A percentile compares a stretch with the other conserved stretches of the same genome.
These are phyloP conservation scores for Ambrosiella xylebori DNA, from an alignment of 2,329 filamentous ascomycete species.

Conservation along the genomic window DNA sequence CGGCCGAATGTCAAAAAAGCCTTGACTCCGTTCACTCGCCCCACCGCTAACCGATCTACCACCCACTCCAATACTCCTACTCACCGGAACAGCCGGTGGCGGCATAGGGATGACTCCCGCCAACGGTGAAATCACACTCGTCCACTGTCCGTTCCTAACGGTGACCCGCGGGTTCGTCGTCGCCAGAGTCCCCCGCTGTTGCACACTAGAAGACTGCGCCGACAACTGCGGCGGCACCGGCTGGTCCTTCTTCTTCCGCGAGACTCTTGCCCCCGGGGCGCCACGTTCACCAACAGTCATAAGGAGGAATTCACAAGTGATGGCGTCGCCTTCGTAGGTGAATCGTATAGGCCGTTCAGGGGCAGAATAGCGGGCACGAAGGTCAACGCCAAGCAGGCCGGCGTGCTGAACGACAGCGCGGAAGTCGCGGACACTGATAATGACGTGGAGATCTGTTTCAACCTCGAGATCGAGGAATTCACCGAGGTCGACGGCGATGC, in stretches of 20 bases:
- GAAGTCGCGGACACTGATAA: conserved; percentile 71
- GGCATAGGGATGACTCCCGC: background rate
- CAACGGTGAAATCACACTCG: background rate
- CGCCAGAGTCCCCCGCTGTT: background rate
- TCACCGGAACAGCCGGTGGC: background rate
- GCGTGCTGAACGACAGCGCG: conserved; percentile 63
- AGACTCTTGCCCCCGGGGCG: conserved; percentile 27
- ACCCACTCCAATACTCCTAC: background rate
- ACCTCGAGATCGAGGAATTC: conserved; percentile 63
- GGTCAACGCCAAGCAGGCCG: conserved; percentile 46
- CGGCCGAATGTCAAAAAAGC: conserved; percentile 29
- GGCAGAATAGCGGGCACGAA: conserved; percentile 52
- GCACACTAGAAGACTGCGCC: background rate
- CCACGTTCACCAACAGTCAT: conserved; percentile 61
- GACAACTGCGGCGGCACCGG: conserved; percentile 15
- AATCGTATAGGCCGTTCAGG: conserved; percentile 58
- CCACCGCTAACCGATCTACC: background rate
- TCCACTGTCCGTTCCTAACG: background rate
- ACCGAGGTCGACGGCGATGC: conserved; percentile 56
- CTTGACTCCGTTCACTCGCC: background rate
- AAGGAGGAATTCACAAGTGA: conserved; percentile 60
- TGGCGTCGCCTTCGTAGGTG: conserved; percentile 48
- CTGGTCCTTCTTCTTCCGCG: conserved; percentile 20
- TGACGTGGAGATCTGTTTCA: conserved; percentile 59
- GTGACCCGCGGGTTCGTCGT: background rate